Evolutionary conservation across 192 early-diverging fungal species (phyloP).

Genomic region (Umbelopsis sp.): DNA sequence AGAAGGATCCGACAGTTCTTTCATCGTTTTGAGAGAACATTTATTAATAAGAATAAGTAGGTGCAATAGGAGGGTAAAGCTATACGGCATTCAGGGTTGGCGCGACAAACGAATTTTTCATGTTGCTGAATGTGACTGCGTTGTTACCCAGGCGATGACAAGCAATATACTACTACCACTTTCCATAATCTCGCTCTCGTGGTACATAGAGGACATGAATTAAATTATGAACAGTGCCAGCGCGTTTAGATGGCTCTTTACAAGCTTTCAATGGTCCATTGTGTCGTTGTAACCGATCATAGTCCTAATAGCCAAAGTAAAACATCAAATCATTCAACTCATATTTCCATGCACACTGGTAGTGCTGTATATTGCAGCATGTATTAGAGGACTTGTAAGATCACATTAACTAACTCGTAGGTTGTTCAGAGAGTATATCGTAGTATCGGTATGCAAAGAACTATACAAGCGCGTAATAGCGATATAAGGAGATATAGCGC

Average conservation of each 20-base stretch:
- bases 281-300: too few species aligned
- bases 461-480: conserved; percentile 8
- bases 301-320: too few species aligned
- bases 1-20: not conserved
- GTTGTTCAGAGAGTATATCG: conserved; percentile 4
- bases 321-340: not conserved
- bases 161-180: too few species aligned
- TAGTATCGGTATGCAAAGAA: not conserved
- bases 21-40: conserved; percentile 7
- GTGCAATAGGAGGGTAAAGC: not conserved
- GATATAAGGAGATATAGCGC: conserved; percentile 19
- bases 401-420: not conserved
- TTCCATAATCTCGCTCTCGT: too few species aligned
- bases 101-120: not conserved
- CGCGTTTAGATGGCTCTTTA: too few species aligned
- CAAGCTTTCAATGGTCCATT: too few species aligned
- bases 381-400: not conserved
- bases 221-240: too few species aligned
- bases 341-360: too few species aligned
- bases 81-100: not conserved
- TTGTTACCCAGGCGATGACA: too few species aligned
- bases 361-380: not conserved
- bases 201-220: too few species aligned
- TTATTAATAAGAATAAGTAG: not conserved
- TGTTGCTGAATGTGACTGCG: too few species aligned